A percentile compares a stretch with the other conserved stretches of the same genome.
Conservation (phyloP, 495 filamentous ascomycete species). For the Penicillium psychrofluorescens region DNA sequence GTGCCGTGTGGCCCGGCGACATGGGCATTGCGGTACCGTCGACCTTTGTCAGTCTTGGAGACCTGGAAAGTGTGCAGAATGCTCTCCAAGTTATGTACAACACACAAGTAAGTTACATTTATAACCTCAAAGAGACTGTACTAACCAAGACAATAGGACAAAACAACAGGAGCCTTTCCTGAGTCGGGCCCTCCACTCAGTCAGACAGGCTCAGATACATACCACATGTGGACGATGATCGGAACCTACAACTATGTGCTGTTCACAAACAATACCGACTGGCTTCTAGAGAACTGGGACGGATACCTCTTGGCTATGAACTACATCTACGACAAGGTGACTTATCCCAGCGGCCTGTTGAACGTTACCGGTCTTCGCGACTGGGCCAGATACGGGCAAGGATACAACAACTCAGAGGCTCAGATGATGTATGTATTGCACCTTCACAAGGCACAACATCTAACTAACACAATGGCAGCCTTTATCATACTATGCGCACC, state of each 20-base stretch:
- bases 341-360: slow-evolving; percentile 40
- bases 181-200: slow-evolving; percentile 54
- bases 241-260: slow-evolving; percentile 58
- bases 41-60: slow-evolving; percentile 51
- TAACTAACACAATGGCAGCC: slow-evolving; percentile 13
- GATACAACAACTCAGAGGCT: slow-evolving; percentile 46
- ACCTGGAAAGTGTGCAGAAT: slow-evolving; percentile 54
- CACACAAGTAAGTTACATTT: slow-evolving; percentile 33
- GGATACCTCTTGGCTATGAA: slow-evolving; percentile 46
- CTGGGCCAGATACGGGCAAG: slow-evolving; percentile 50
- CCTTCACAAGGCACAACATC: background rate
- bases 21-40: slow-evolving; percentile 54
- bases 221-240: slow-evolving; percentile 59
- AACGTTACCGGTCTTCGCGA: slow-evolving; percentile 49
- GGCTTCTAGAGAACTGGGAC: slow-evolving; percentile 41
- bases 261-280: slow-evolving; percentile 47
- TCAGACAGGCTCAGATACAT: slow-evolving; percentile 51
- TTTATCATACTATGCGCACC: slow-evolving; percentile 45
- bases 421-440: slow-evolving; percentile 41
- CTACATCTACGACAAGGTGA: slow-evolving; percentile 47
- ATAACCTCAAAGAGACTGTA: background rate
- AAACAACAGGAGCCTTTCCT: slow-evolving; percentile 38
- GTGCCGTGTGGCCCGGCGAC: slow-evolving; percentile 53
- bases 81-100: slow-evolving; percentile 55
- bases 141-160: slow-evolving; percentile 6